Evolutionary conservation across 805 yeast genomes (phyloP).

Genomic region (Candida krabiensis): DNA sequence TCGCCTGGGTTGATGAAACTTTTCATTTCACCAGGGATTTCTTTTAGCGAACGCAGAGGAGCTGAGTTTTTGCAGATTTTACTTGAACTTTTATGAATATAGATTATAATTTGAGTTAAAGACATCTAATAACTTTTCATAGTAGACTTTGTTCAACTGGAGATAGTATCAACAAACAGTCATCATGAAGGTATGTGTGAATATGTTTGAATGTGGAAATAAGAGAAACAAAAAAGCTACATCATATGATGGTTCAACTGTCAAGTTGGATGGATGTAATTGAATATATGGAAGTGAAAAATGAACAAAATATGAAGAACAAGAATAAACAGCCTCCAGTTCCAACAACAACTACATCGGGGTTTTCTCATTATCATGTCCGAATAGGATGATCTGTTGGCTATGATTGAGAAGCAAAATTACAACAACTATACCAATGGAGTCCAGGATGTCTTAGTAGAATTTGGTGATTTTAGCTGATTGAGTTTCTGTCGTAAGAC

Average conservation of each 20-base stretch:
- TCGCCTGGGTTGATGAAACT: background rate
- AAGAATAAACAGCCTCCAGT: too few relatives aligned
- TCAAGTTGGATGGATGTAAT: too few relatives aligned
- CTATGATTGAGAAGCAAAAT: too few relatives aligned
- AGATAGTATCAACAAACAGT: conserved; percentile 31
- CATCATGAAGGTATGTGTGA: conserved; percentile 31
- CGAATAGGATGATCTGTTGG: too few relatives aligned
- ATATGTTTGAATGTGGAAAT: conserved; percentile 1
- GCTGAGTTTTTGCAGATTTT: conserved; percentile 4
- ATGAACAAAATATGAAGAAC: too few relatives aligned
- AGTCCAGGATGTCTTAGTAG: too few relatives aligned
- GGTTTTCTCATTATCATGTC: too few relatives aligned
- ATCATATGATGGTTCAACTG: conserved; percentile 2
- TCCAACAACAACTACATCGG: too few relatives aligned
- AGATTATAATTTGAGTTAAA: conserved; percentile 2
- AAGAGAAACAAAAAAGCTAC: background rate
- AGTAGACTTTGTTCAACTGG: conserved; percentile 10
- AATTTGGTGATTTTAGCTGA: too few relatives aligned
- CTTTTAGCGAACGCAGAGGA: background rate
- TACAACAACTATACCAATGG: too few relatives aligned
- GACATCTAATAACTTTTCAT: background rate
- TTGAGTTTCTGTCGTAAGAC: too few relatives aligned
- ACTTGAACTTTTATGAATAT: conserved; percentile 3
- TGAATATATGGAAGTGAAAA: too few relatives aligned
- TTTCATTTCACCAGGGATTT: conserved; percentile 3